Evolutionary conservation across 2,329 filamentous ascomycete genomes (phyloP), one percentile per base, ranked within the genome.

Genomic region (Laburnicola sp.): DNA sequence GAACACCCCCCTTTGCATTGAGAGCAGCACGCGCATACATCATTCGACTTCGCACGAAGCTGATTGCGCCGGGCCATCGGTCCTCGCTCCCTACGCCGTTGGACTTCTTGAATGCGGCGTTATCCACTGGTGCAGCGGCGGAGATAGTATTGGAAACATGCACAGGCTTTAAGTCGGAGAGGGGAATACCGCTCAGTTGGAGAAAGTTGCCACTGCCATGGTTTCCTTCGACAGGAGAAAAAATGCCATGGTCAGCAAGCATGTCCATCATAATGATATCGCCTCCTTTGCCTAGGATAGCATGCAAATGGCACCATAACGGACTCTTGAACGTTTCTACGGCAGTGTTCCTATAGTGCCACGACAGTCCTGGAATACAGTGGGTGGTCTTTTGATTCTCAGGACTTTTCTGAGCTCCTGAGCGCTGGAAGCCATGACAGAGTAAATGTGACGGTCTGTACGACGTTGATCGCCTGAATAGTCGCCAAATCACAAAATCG

Each of bases 11-110:
- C 59, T 82, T 82, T 2, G 83, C 78, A 63, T 87, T 93, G 27
- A 92, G 76, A 1, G 83, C 80, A 21, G 91, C 84, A 60, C 85
- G 86, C 22, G 89, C 87, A 72, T 97, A 97, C 43, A 97, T 80
- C 78, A 97, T 95, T 21, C 91, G 85, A 65, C 84, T 91, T 53
- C 92, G 86, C 40, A 92, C 83, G 63, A 99, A 87, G 1, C 78
- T 75, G 50, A 97, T 91, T 11, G 84, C 82, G 35, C 81, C 82
- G 7, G 79, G 76, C 11, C 51, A 61, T 45, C 55, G 58, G 8
- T 56, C 39, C 35, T 65, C 58, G 41, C 37, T 46, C 7, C 47
- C 32, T 5, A 55, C 35, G 23, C 34, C 43, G 2, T 37, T 23
- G 4, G 45, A 41, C 35, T 50, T 51, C n/a, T 34, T 30, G 26